These are phyloP conservation scores for Malassezia pachydermatis DNA, from an alignment of 1,284 basidiomycete genomes.

Conservation along the genomic window DNA sequence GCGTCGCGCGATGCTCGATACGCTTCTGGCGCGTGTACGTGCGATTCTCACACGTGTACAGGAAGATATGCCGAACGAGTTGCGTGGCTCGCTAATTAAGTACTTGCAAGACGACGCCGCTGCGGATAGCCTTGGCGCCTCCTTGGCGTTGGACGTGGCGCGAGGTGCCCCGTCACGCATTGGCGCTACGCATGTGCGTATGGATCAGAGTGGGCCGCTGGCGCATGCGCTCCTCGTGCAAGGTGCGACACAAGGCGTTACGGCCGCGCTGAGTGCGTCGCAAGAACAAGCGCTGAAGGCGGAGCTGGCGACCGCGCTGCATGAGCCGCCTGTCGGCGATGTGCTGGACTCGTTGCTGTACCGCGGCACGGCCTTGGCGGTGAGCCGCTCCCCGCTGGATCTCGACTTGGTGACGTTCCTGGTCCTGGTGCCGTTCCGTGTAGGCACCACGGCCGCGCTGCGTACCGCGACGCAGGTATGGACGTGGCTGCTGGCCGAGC, in stretches of 20 bases:
- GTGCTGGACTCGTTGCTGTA: constrained; percentile 78
- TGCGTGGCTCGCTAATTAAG: constrained; percentile 78
- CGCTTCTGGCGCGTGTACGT: constrained; percentile 64
- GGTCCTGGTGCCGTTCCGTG: constrained; percentile 76
- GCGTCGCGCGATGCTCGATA: constrained; percentile 70
- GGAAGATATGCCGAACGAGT: constrained; percentile 75
- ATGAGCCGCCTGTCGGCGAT: constrained; percentile 36
- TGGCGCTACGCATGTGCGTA: constrained; percentile 31
- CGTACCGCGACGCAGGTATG: constrained; percentile 83
- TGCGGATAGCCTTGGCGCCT: constrained; percentile 33
- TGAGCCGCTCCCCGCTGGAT: constrained; percentile 54
- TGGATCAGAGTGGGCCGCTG: constrained; percentile 41
- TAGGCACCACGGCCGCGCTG: constrained; percentile 76
- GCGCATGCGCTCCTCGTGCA: constrained; percentile 21
- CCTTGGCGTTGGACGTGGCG: constrained; percentile 40
- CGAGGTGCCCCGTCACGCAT: constrained; percentile 39
- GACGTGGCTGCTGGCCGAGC: constrained; percentile 89
- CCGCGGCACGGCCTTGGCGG: constrained; percentile 60
- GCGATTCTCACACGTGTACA: constrained; percentile 77
- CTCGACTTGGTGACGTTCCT: constrained; percentile 76
- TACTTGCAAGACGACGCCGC: constrained; percentile 36
- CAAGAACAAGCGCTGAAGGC: constrained; percentile 48
- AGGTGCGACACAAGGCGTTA: constrained; percentile 57
- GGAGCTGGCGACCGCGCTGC: constrained; percentile 56
- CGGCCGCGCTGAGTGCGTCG: constrained; percentile 57